Evolutionary conservation across 139 green algal species (phyloP), one percentile per base, ranked within the genome.

Genomic region (Chlorella sp.): DNA sequence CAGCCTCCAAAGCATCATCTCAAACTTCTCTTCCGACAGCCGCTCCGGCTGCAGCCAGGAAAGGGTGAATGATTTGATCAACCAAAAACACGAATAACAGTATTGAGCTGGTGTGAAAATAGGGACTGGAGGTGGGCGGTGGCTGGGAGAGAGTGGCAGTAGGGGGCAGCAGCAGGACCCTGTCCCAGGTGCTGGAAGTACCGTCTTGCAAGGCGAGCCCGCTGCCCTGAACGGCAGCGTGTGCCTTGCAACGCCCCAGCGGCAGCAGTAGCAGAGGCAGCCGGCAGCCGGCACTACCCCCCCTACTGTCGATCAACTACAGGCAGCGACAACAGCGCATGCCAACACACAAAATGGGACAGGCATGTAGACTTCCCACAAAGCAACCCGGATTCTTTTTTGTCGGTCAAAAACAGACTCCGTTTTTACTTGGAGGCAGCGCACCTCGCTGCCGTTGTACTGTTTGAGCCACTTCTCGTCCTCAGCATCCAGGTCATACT

Each of bases 401-500:
- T n/a, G n/a, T n/a, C n/a, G n/a, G n/a, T n/a, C n/a, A n/a, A n/a
- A n/a, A n/a, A n/a, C n/a, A n/a, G n/a, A n/a, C n/a, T n/a, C n/a
- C n/a, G n/a, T n/a, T n/a, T n/a, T n/a, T n/a, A n/a, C n/a, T n/a
- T n/a, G n/a, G n/a, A 19, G 9, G 16, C 76, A 32, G 36, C 77
- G 37, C 80, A 89, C 77, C 82, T 88, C 71, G 79, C 89, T 93
- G 39, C 91, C 61, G 90, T 99, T 99, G 91, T 97, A 97, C 0
- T 91, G 76, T 37, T 92, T 89, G 71, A 99, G 93, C 97, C 98
- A 99, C 60, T 95, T 90, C 87, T 98, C 96, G 83, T 99, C 98
- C 42, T 99, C 96, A 1, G 95, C 91, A 87, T 99, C 98, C 77
- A 99, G 92, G 80, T 99, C 98, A 89, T 99, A 99, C 93, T 99